Base-by-base conservation (phyloP, 371 early-diverging fungal species). In the Chytridiales sp. region DNA sequence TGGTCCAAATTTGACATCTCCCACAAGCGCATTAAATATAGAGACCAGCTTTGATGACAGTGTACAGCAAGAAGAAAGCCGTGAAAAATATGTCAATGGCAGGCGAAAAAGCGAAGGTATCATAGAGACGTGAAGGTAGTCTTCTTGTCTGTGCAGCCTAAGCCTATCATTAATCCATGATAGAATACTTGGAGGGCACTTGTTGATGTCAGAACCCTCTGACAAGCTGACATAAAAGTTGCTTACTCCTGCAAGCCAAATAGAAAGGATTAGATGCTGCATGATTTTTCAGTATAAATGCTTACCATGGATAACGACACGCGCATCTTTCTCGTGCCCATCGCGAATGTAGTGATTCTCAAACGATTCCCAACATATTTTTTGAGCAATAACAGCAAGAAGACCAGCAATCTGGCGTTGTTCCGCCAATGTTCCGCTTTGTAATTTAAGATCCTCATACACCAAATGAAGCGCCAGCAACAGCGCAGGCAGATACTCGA, bases 361-460 rank as follows among this genome's bases (percentile, higher is more conserved):
- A 74, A 82, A 86, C 1, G 60, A 50, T 1, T 58, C 40, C 65
- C 80, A 80, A 6, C 62, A 59, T 0, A 83, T 46, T 24, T 78
- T 57, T 3, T 56, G 59, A 1, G 80, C 69, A n/a, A 84, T 43
- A 26, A 78, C 69, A 4, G 72, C 44, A 36, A 87, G 58, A 0
- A 88, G 59, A 8, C 66, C 69, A 1, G 70, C 76, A 35, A 83
- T 52, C n/a, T 66, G 39, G 6, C 56, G 56, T 17, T 62, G 26
- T 5, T 61, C 42, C 4, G 52, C 50, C 21, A 67, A 73, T 3
- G 74, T 53, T 19, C 72, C 61, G 31, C 8, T 38, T 17, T 79
- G 71, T 29, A 86, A 58, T 13, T 79, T 81, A 27, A 84, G 69
- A 43, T 89, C 85, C 57, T 88, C 85, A 55, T 80, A 83, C 8